Evolutionary conservation across 2,329 filamentous ascomycete species (phyloP), one percentile per base, ranked within the genome.

Genomic region (Phyllosticta citriasiana): DNA sequence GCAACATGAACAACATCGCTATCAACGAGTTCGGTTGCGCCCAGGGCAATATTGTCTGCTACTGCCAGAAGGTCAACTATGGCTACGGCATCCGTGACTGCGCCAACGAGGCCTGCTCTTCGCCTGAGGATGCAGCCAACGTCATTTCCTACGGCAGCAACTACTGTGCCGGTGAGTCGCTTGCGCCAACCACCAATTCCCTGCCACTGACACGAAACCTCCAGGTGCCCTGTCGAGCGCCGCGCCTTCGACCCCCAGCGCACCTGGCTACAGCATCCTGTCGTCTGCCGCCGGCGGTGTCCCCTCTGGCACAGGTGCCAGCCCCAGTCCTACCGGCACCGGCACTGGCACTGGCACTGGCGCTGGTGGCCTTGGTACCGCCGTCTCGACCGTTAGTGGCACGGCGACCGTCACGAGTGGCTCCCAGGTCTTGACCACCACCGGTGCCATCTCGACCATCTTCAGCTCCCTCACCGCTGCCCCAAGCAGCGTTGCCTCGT

Each of bases 81-180:
- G 72, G 70, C 62, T 78, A 75, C 61, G 78, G 78, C 63, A 69
- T 80, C 57, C 76, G 77, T 62, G 78, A 80, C 67, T 80, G 78
- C 70, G 71, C 76, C 61, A 73, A 68, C 61, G 70, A 75, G 65
- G 74, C 74, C 35, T 79, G 78, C 65, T n/a, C 56, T 19, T 56
- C 62, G 56, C 57, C 61, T 7, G 63, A 62, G 1, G 65, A 71
- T 40, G 69, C 72, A 54, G 64, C 61, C 57, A 55, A 63, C 12
- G 72, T 73, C 62, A 68, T 74, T 57, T 35, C 67, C 53, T 76
- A 67, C 63, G 74, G 74, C 40, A 65, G 65, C 47, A 60, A 61
- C 57, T 71, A 69, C 66, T 76, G 74, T 64, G 55, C 59, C 19
- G 60, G 73, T 73, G 58, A 66, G 71, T 64, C 16, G 3, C 52